Percentiles rank a stretch among this genome's conserved stretches.
phyloP scores from a whole-genome alignment of 2,329 filamentous ascomycete species.

The Cladosporium sp. region DNA sequence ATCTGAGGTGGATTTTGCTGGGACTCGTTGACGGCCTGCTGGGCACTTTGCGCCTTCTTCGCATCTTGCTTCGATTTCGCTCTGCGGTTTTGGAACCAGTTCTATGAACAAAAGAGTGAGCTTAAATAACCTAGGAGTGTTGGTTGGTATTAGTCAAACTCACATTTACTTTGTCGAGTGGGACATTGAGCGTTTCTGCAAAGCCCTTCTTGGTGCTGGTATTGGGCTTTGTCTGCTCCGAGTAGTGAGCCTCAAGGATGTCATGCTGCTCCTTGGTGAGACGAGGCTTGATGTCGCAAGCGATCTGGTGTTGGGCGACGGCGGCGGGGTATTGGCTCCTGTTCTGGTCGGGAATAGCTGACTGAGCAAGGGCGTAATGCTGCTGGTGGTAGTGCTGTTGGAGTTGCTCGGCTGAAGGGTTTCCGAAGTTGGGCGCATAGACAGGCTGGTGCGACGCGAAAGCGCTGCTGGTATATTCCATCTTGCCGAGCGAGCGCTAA shows the following conservation, averaged over 20 bases:
- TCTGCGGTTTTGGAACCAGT: conserved; percentile 51
- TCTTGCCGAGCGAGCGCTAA: neutral
- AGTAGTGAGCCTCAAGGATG: conserved; percentile 47
- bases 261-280: conserved; percentile 51
- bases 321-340: conserved; percentile 14
- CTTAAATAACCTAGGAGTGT: neutral
- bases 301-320: conserved; percentile 22
- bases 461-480: conserved; percentile 5
- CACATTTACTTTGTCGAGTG: conserved; percentile 51
- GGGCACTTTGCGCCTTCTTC: conserved; percentile 40
- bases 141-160: conserved; percentile 24
- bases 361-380: conserved; percentile 6
- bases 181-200: conserved; percentile 43
- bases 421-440: conserved; percentile 10
- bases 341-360: conserved; percentile 14
- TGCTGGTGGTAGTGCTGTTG: conserved; percentile 11
- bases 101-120: conserved; percentile 32
- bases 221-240: conserved; percentile 45
- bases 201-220: conserved; percentile 48
- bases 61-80: conserved; percentile 50
- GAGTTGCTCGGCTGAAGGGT: conserved; percentile 6
- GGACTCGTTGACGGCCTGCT: conserved; percentile 6
- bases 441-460: conserved; percentile 6
- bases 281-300: conserved; percentile 46
- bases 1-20: conserved; percentile 1